Percentiles rank a stretch among this genome's conserved stretches.
Evolutionary conservation across 768 basidiomycete genomes (phyloP).

Genomic region (Xerocomus brunneocitrinus): DNA sequence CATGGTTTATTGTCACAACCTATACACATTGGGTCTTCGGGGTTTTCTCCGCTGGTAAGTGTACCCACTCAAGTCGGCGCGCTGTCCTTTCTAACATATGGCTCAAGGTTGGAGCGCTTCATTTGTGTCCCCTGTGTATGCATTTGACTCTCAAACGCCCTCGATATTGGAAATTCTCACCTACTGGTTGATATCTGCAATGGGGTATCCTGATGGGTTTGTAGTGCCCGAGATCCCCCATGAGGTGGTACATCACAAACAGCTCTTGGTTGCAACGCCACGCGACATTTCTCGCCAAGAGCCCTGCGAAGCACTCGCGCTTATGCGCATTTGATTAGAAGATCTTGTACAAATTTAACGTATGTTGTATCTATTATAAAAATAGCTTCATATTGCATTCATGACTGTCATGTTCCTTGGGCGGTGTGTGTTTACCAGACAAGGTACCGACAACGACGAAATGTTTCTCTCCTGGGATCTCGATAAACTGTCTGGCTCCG

Average conservation of each 20-base stretch:
- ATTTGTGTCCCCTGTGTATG: conserved; percentile 46
- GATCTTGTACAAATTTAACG: not conserved
- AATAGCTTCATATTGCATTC: not conserved
- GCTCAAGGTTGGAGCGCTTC: conserved; percentile 48
- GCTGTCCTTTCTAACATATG: not conserved
- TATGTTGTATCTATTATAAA: not conserved
- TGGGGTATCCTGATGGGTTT: conserved; percentile 35
- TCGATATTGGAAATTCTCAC: conserved; percentile 47
- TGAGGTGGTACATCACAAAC: conserved; percentile 18
- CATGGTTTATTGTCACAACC: conserved; percentile 40
- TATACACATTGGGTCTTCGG: conserved; percentile 44
- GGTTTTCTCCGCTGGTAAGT: conserved; percentile 36
- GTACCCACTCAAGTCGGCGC: not conserved
- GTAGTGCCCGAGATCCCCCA: conserved; percentile 22
- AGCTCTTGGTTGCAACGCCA: conserved; percentile 24
- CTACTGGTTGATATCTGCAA: conserved; percentile 55
- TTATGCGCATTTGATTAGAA: conserved; percentile 11
- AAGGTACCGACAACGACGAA: no score
- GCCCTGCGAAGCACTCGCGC: conserved; percentile 18
- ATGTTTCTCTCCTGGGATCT: no score
- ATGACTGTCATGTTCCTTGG: no score
- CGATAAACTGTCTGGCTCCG: no score
- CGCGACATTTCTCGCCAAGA: conserved; percentile 23
- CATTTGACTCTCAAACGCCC: conserved; percentile 38
- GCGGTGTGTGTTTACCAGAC: no score